Percentiles rank a stretch among this genome's conserved stretches.
phyloP scores from a whole-genome alignment of 805 yeast genomes.

The Kurtzmaniella fragi region DNA sequence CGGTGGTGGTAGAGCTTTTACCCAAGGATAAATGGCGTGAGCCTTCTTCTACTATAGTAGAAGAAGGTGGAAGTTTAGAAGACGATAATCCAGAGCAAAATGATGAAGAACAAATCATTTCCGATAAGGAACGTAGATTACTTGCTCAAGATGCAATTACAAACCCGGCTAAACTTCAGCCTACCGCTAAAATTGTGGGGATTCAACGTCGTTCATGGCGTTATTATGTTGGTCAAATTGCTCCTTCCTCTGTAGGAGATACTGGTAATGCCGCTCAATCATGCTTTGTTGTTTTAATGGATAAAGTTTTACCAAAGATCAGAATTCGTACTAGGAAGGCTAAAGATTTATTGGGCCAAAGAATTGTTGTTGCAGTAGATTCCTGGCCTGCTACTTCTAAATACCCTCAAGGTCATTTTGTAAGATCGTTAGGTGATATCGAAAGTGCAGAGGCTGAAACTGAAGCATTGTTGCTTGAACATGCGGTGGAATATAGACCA shows the following conservation, averaged over 20 bases:
- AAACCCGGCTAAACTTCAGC: slow-evolving; percentile 47
- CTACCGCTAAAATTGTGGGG: slow-evolving; percentile 93
- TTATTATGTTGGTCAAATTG: slow-evolving; percentile 89
- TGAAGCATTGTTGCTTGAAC: slow-evolving; percentile 88
- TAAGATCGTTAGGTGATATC: slow-evolving; percentile 80
- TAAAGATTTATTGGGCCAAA: slow-evolving; percentile 72
- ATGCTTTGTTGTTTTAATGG: slow-evolving; percentile 86
- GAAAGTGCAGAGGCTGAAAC: slow-evolving; percentile 95
- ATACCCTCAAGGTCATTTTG: slow-evolving; percentile 92
- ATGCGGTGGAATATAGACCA: slow-evolving; percentile 95
- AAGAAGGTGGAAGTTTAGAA: slow-evolving; percentile 61
- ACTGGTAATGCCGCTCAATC: slow-evolving; percentile 63
- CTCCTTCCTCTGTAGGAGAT: slow-evolving; percentile 62
- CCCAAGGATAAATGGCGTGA: slow-evolving; percentile 86
- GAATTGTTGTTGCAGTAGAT: slow-evolving; percentile 90
- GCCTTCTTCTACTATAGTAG: slow-evolving; percentile 75
- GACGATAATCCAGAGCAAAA: slow-evolving; percentile 58
- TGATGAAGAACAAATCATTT: slow-evolving; percentile 40
- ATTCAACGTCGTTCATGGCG: slow-evolving; percentile 91
- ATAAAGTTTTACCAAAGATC: slow-evolving; percentile 78
- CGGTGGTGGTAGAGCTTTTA: slow-evolving; percentile 82
- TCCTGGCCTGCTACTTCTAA: slow-evolving; percentile 84
- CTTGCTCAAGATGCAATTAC: slow-evolving; percentile 72
- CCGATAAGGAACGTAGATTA: slow-evolving; percentile 66
- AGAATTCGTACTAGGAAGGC: slow-evolving; percentile 87